These are phyloP conservation scores for Pichia cabralensis DNA, from an alignment of 805 yeast genomes.

Conservation along the genomic window DNA sequence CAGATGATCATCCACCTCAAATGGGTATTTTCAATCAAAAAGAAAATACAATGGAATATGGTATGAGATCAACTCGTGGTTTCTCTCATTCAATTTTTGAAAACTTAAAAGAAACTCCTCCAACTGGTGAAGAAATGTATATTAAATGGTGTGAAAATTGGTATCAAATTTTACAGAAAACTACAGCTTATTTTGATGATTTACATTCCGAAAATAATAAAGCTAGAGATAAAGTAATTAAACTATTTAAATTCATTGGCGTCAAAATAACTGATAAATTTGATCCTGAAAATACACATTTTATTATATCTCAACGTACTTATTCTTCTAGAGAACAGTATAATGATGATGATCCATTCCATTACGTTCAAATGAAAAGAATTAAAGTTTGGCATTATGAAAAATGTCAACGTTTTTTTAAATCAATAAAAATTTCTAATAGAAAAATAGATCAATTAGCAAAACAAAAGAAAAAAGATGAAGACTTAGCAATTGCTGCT, in stretches of 20 bases:
- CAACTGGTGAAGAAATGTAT: constrained; percentile 28
- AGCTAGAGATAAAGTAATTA: constrained; percentile 32
- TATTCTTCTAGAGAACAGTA: constrained; percentile 30
- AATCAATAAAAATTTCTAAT: constrained; percentile 35
- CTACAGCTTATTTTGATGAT: constrained; percentile 38
- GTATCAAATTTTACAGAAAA: constrained; percentile 38
- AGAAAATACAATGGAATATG: constrained; percentile 4
- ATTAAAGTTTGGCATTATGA: constrained; percentile 54
- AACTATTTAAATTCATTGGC: constrained; percentile 38
- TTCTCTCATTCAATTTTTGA: constrained; percentile 21
- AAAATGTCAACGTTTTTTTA: constrained; percentile 45
- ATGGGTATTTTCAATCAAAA: constrained; percentile 2
- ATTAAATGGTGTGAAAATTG: constrained; percentile 43
- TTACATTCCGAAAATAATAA: constrained; percentile 29
- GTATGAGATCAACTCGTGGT: constrained; percentile 8
- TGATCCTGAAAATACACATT: constrained; percentile 34
- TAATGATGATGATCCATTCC: constrained; percentile 35
- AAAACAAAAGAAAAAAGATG: constrained; percentile 7
- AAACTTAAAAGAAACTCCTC: constrained; percentile 28
- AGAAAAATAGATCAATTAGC: constrained; percentile 26
- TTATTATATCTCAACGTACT: constrained; percentile 37
- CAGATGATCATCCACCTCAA: background rate
- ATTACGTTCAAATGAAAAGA: constrained; percentile 33
- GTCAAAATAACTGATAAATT: constrained; percentile 36
- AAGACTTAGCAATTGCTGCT: background rate